Evolutionary conservation across 306 rosid genomes (phyloP), one percentile per base, ranked within the genome.

Genomic region (Ormosia semicastrata): DNA sequence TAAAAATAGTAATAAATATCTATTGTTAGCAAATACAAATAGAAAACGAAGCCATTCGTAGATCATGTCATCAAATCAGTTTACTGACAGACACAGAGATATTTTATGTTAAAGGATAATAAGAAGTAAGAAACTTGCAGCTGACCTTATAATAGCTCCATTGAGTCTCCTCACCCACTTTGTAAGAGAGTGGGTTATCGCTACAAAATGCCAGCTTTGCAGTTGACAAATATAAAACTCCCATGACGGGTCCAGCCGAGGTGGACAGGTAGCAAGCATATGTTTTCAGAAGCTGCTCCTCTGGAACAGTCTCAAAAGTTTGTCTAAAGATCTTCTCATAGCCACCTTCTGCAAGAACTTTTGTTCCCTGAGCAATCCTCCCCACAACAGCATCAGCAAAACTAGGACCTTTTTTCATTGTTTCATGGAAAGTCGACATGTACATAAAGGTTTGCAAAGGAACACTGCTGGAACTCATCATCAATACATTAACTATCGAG

Each of bases 231-330:
- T 91, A 93, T 47, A 95, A 60, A 81, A 88, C 90, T 72, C 99
- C 99, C 97, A 93, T 90, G 5, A 93, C 94, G 10, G 99, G 99
- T 54, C 99, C 99, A 77, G 97, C 99, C 8, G 99, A 95, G n/a
- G 99, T 95, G 70, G 99, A 93, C 18, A 95, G 82, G 67, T 89
- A 95, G 87, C 98, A 93, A 4, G 97, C 99, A 90, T 76, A 95
- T 4, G 99, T 88, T 88, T 91, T 93, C 3, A 82, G 79, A 82
- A 96, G 98, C 49, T 92, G 87, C 89, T 96, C 99, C 77, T 92
- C 97, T 0, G 94, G 94, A 71, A 82, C 86, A 17, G 91, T 93
- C 94, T 93, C 94, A 84, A 96, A 96, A 66, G 86, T 87, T 49
- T 89, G 94, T 46, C 89, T 85, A 81, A 96, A 96, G 67, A 96